Evolutionary conservation across 441 rosid genomes (phyloP).

Genomic region (Syzygium syzygioides): DNA sequence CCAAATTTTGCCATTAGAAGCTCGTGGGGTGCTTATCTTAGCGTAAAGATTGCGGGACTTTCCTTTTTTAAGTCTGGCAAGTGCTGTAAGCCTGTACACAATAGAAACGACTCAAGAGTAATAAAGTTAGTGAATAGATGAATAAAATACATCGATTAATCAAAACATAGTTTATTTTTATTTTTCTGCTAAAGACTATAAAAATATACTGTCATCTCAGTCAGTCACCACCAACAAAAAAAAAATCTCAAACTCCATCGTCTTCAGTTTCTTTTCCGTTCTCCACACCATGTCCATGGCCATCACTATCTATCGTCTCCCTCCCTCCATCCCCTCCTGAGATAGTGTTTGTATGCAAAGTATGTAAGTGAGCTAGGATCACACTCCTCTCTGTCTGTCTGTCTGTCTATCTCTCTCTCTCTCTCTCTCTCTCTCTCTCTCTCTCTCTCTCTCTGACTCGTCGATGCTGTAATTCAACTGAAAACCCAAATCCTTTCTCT

Average conservation of each 20-base stretch:
- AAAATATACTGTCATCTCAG: neutral
- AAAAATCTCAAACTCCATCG: neutral
- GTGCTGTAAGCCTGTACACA: neutral
- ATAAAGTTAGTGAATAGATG: neutral
- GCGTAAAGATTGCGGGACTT: neutral
- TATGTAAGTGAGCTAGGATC: neutral
- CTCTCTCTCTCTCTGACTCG: neutral
- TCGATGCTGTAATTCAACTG: neutral
- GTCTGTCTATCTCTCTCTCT: neutral
- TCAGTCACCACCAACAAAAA: neutral
- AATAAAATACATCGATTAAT: neutral
- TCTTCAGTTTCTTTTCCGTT: neutral
- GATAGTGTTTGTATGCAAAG: neutral
- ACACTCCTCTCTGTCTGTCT: neutral
- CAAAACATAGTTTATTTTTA: neutral
- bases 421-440: neutral
- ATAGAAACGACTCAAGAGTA: neutral
- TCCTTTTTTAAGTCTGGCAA: neutral
- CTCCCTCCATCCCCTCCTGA: neutral
- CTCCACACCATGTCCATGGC: neutral
- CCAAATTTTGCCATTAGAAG: neutral
- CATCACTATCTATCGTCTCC: neutral
- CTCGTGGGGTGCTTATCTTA: neutral
- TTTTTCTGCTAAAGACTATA: neutral
- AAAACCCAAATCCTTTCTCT: neutral